Evolutionary conservation across 805 yeast genomes (phyloP).

Genomic region (Tetrapisispora iriomotensis): DNA sequence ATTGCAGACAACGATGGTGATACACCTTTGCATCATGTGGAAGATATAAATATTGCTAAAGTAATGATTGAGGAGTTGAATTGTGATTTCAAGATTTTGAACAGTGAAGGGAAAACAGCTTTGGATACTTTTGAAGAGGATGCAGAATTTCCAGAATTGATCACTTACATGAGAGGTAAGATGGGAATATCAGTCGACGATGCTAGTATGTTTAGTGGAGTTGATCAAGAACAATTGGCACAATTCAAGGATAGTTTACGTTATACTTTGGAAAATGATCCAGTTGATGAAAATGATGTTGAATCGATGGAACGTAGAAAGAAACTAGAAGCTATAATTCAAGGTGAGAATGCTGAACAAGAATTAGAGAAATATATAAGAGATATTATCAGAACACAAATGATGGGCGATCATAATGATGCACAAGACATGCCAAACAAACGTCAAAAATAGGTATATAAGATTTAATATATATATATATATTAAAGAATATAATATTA

Average conservation of each 20-base stretch:
- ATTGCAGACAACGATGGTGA: slow-evolving; percentile 85
- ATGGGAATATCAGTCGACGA: slow-evolving; percentile 22
- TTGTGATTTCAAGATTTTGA: slow-evolving; percentile 56
- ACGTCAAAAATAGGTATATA: slow-evolving; percentile 28
- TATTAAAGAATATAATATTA: no score
- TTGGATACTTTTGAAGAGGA: slow-evolving; percentile 72
- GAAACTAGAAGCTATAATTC: slow-evolving; percentile 58
- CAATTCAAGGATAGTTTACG: slow-evolving; percentile 40
- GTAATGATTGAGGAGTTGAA: slow-evolving; percentile 53
- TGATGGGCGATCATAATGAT: slow-evolving; percentile 14
- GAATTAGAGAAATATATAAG: slow-evolving; percentile 59
- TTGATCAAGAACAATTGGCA: slow-evolving; percentile 24
- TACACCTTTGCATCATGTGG: slow-evolving; percentile 88
- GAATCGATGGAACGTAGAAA: slow-evolving; percentile 49
- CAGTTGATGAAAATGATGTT: slow-evolving; percentile 31
- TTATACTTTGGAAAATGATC: slow-evolving; percentile 43
- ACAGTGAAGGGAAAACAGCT: slow-evolving; percentile 68
- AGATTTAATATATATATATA: no score
- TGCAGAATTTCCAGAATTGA: slow-evolving; percentile 73
- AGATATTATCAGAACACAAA: slow-evolving; percentile 53
- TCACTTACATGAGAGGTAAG: slow-evolving; percentile 45
- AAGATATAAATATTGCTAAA: slow-evolving; percentile 56
- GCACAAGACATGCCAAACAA: slow-evolving; percentile 26
- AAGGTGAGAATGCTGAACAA: slow-evolving; percentile 75
- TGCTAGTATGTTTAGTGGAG: slow-evolving; percentile 16